These are phyloP conservation scores for Flaveria floridana DNA, from an alignment of 140 eudicot genomes.

Conservation along the genomic window DNA sequence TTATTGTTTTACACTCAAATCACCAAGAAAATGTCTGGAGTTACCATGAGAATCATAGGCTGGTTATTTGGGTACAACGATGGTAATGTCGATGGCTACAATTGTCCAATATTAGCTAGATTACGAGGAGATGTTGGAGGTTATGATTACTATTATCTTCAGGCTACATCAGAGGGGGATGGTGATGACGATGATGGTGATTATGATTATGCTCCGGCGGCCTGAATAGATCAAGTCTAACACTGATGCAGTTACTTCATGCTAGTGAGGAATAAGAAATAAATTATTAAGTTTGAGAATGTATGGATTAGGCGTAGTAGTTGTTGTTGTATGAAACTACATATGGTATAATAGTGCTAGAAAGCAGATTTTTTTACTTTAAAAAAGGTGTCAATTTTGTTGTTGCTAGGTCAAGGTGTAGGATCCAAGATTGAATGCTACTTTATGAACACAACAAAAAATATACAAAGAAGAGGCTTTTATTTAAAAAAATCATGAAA, in stretches of 20 bases:
- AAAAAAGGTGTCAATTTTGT: too few species aligned
- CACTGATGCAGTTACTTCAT: background rate
- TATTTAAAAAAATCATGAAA: too few species aligned
- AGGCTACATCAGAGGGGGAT: background rate
- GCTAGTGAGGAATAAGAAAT: background rate
- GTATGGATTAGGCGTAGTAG: background rate
- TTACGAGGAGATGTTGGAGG: slow-evolving; percentile 8
- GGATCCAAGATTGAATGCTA: too few species aligned
- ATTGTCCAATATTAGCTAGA: background rate
- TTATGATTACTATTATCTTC: background rate
- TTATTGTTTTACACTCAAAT: background rate
- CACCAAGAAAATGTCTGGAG: slow-evolving; percentile 14
- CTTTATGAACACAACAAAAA: background rate
- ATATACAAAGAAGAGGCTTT: too few species aligned
- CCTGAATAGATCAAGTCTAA: background rate
- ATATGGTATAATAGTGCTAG: background rate
- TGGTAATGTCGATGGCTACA: background rate
- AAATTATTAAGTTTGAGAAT: background rate
- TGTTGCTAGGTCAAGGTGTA: background rate
- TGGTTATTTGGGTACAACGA: background rate
- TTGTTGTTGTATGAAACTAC: background rate
- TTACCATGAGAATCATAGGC: background rate
- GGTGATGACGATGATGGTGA: slow-evolving; percentile 24
- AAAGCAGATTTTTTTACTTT: background rate
- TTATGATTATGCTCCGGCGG: slow-evolving; percentile 33